A percentile compares a stretch with the other conserved stretches of the same genome.
These are phyloP conservation scores for Beauveria varroae DNA, from an alignment of 2,329 filamentous ascomycete species.

Conservation along the genomic window DNA sequence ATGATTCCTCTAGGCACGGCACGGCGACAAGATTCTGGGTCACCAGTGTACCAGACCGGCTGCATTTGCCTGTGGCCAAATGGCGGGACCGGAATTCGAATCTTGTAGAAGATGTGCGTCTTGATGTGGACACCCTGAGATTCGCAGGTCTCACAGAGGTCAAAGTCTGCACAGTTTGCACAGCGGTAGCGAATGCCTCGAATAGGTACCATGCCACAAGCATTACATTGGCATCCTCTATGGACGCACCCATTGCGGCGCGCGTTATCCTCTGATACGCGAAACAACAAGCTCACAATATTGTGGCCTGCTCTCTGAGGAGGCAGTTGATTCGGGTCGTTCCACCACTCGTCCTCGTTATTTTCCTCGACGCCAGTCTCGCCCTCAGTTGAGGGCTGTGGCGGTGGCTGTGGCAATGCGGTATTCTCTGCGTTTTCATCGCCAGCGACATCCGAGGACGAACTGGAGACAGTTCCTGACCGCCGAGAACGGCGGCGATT, in stretches of 20 bases:
- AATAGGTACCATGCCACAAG: constrained; percentile 81
- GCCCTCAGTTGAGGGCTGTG: constrained; percentile 21
- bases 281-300: constrained; percentile 76
- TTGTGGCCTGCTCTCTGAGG: constrained; percentile 61
- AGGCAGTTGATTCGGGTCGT: constrained; percentile 34
- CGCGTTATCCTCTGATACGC: constrained; percentile 90
- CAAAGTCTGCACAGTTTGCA: constrained; percentile 91
- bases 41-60: constrained; percentile 81
- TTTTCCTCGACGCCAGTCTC: constrained; percentile 30
- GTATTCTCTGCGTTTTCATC: constrained; percentile 37
- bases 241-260: constrained; percentile 84
- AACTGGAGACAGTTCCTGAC: constrained; percentile 33
- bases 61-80: constrained; percentile 75
- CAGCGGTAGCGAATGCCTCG: constrained; percentile 89
- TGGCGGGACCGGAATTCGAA: constrained; percentile 80
- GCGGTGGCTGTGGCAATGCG: constrained; percentile 17
- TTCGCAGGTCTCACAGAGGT: constrained; percentile 92
- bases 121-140: constrained; percentile 69
- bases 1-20: constrained; percentile 62
- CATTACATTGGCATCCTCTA: constrained; percentile 85
- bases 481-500: constrained; percentile 27
- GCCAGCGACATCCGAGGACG: constrained; percentile 31
- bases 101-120: constrained; percentile 95
- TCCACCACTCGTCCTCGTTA: constrained; percentile 45
- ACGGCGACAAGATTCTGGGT: constrained; percentile 63